Conservation (phyloP, 495 filamentous ascomycete genomes). For the Podospora fimiseda region DNA sequence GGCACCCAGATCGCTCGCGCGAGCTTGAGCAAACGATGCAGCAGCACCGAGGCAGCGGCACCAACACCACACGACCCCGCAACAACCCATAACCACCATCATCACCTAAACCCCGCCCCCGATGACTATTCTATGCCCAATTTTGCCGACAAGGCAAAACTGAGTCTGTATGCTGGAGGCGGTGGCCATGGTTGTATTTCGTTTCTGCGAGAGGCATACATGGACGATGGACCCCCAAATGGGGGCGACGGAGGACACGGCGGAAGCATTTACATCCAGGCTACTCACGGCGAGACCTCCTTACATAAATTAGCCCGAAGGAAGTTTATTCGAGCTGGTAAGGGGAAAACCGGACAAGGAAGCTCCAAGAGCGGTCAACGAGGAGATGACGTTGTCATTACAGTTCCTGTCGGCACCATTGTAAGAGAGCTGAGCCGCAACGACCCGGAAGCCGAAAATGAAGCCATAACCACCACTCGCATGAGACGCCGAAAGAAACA, state of each 20-base stretch:
- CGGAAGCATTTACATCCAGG: conserved; percentile 90
- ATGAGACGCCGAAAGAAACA: conserved; percentile 18
- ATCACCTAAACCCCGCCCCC: conserved; percentile 69
- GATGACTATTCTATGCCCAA: conserved; percentile 74
- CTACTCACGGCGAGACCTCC: conserved; percentile 80
- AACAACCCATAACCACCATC: conserved; percentile 17
- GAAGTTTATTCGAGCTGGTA: conserved; percentile 66
- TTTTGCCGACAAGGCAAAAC: conserved; percentile 78
- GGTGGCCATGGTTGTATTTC: conserved; percentile 92
- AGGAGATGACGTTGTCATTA: conserved; percentile 79
- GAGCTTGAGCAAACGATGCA: conserved; percentile 15
- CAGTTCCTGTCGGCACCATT: conserved; percentile 89
- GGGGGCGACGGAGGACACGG: conserved; percentile 91
- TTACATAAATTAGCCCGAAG: conserved; percentile 84
- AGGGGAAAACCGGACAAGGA: conserved; percentile 80
- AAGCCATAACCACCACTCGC: conserved; percentile 18
- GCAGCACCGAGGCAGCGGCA: conserved; percentile 21
- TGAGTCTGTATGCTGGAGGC: conserved; percentile 66
- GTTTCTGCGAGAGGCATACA: conserved; percentile 82
- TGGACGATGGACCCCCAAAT: conserved; percentile 86
- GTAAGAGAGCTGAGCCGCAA: conserved; percentile 71
- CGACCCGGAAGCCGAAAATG: conserved; percentile 65
- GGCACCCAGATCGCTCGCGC: conserved; percentile 23
- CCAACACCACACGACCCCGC: conserved; percentile 1
- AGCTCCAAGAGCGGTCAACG: conserved; percentile 71